These are phyloP conservation scores for Sambucus nigra DNA, from an alignment of 129 eudicot genomes.

Conservation along the genomic window DNA sequence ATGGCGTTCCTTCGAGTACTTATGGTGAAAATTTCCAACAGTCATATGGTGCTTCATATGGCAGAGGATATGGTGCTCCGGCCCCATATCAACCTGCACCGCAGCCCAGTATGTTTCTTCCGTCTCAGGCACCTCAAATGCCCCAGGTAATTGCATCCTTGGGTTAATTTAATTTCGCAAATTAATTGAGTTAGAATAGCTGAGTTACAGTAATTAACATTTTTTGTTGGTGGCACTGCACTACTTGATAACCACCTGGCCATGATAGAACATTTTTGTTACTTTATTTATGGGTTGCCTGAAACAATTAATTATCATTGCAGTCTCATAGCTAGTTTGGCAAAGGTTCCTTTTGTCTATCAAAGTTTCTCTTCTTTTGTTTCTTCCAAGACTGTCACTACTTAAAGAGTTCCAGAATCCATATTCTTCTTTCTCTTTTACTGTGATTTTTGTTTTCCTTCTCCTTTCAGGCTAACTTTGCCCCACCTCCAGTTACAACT, in stretches of 20 bases:
- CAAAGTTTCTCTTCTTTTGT: not conserved
- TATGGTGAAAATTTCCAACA: slow-evolving; percentile 58
- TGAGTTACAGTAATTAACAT: not conserved
- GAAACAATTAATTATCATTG: not conserved
- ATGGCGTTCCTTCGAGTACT: slow-evolving; percentile 20
- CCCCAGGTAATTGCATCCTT: slow-evolving; percentile 33
- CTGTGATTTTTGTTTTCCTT: not conserved
- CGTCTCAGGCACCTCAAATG: slow-evolving; percentile 44
- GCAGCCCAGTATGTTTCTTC: slow-evolving; percentile 60
- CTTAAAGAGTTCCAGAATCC: not conserved
- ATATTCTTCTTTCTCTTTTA: not conserved
- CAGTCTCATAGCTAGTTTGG: too few species aligned
- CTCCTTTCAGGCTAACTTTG: slow-evolving; percentile 38
- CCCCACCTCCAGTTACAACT: slow-evolving; percentile 48
- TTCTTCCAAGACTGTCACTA: not conserved
- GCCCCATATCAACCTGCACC: slow-evolving; percentile 41
- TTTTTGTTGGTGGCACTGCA: not conserved
- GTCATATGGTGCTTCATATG: slow-evolving; percentile 34
- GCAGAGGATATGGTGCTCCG: slow-evolving; percentile 34
- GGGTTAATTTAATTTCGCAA: slow-evolving; percentile 1
- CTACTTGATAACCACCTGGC: not conserved
- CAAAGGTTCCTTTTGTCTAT: not conserved
- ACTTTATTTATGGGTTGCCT: not conserved
- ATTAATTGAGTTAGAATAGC: not conserved
- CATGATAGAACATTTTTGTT: not conserved